Base-by-base conservation (phyloP, 2,329 filamentous ascomycete species). In the Mycosphaerella sp. region DNA sequence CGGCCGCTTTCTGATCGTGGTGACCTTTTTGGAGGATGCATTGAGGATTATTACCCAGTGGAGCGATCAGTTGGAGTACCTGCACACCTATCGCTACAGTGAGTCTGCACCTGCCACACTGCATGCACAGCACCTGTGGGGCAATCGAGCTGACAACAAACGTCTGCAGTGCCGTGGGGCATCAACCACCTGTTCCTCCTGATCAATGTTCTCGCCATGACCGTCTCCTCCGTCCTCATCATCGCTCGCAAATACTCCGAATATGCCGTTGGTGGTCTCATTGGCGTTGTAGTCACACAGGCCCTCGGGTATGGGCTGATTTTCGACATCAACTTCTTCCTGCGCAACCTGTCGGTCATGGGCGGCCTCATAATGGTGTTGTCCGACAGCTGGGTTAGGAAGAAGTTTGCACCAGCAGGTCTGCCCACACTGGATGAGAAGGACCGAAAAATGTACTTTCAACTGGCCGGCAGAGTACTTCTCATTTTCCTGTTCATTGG, bases 361-460 rank as follows among this genome's bases (percentile, higher is more conserved):
- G 93, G 93, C 65, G 93, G 93, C 57, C 82, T 98, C 43, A 81
- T 98, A 66, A 97, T 98, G 93, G 93, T 98, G 17, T 80, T 98
- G 45, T 96, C 91, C 40, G 93, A 98, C 76, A 95, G 89, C 54
- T 97, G 92, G 90, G 90, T 96, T 61, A 87, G 91, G 75, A 97
- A 97, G 83, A 88, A 85, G 72, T 95, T 96, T 77, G 92, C 91
- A 2, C 95, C 95, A 59, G 93, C 93, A 45, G 93, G 93, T 45
- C 81, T 98, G 50, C 93, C 93, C 46, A 83, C 89, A 73, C 82
- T 98, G 50, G 93, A 97, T 70, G 93, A 98, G 80, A 97, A 97
- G 83, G 93, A 98, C 73, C 88, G 91, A 76, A 98, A 97, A 82
- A 97, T 97, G 92, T 98, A 98, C 80, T 95, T 98, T 76, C 93